Conservation (phyloP, 257 asterid genomes). For the Lantana camara region DNA sequence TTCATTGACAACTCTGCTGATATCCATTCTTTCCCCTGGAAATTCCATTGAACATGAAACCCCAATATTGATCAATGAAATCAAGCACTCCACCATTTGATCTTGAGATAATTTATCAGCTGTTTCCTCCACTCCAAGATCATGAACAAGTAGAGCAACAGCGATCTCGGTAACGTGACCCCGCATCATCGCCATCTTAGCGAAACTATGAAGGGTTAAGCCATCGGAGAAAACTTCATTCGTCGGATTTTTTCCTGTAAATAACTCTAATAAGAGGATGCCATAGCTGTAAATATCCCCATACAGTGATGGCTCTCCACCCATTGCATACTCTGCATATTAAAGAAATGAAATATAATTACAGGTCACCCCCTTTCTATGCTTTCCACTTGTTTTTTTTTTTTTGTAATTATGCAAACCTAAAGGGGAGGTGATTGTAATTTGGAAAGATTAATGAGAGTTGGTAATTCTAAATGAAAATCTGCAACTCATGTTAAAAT, state of each 20-base stretch:
- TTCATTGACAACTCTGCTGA: slow-evolving; percentile 19
- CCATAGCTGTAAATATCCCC: slow-evolving; percentile 49
- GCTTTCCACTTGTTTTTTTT: too few species aligned
- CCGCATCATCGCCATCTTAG: slow-evolving; percentile 33
- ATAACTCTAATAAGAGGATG: slow-evolving; percentile 36
- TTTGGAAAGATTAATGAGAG: too few species aligned
- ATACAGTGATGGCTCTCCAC: slow-evolving; percentile 24
- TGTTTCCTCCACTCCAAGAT: too few species aligned
- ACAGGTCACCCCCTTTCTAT: too few species aligned
- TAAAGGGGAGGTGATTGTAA: too few species aligned
- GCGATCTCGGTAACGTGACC: slow-evolving; percentile 20
- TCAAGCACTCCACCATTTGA: slow-evolving; percentile 25
- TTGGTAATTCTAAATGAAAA: too few species aligned
- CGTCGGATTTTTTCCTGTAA: slow-evolving; percentile 40
- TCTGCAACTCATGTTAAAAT: too few species aligned
- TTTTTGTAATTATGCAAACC: too few species aligned
- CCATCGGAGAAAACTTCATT: slow-evolving; percentile 28
- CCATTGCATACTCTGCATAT: slow-evolving; percentile 43
- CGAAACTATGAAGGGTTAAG: slow-evolving; percentile 24
- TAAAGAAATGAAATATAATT: too few species aligned
- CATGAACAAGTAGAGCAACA: slow-evolving; percentile 28
- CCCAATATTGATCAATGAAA: slow-evolving; percentile 31
- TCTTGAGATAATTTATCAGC: not conserved
- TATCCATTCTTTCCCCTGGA: slow-evolving; percentile 32
- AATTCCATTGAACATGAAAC: slow-evolving; percentile 23